Percentiles rank a stretch among this genome's conserved stretches.
Conservation (phyloP, 192 early-diverging fungal genomes). For the Coemansia sp. region DNA sequence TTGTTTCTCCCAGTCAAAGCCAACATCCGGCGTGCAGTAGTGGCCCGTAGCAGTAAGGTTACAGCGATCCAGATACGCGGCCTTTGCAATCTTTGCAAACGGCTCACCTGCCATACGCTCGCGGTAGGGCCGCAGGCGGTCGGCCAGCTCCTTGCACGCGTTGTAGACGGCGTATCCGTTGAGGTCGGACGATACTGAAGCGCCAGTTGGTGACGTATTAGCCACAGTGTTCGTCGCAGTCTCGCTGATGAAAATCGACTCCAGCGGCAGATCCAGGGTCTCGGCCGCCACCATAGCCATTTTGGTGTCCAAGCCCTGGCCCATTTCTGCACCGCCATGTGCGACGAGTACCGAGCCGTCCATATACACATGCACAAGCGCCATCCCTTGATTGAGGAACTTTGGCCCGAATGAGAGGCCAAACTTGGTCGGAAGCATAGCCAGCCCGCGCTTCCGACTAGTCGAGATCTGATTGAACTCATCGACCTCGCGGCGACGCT, state of each 20-base stretch:
- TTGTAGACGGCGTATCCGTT: conserved; percentile 83
- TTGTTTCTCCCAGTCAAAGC: conserved; percentile 73
- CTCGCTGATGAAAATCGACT: conserved; percentile 68
- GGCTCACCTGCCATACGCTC: conserved; percentile 59
- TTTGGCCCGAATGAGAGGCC: conserved; percentile 77
- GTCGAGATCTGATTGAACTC: conserved; percentile 72
- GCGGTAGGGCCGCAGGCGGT: conserved; percentile 72
- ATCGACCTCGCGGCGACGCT: conserved; percentile 61
- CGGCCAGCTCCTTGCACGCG: conserved; percentile 74
- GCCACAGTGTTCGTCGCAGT: conserved; percentile 78
- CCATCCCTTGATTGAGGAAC: conserved; percentile 82
- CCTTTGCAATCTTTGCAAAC: conserved; percentile 57
- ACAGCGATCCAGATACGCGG: conserved; percentile 79
- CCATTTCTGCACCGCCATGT: conserved; percentile 92
- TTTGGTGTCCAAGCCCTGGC: conserved; percentile 90
- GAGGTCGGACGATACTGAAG: conserved; percentile 76
- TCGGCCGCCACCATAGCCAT: conserved; percentile 86
- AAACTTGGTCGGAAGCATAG: conserved; percentile 84
- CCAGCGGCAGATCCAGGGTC: conserved; percentile 71
- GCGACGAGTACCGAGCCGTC: conserved; percentile 83
- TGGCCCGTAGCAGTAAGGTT: conserved; percentile 84
- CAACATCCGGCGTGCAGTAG: conserved; percentile 81
- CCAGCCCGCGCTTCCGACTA: conserved; percentile 80
- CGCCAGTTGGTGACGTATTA: conserved; percentile 82
- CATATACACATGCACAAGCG: conserved; percentile 82